Conservation (phyloP, 2,329 filamentous ascomycete genomes). For the Juglanconis oblonga region DNA sequence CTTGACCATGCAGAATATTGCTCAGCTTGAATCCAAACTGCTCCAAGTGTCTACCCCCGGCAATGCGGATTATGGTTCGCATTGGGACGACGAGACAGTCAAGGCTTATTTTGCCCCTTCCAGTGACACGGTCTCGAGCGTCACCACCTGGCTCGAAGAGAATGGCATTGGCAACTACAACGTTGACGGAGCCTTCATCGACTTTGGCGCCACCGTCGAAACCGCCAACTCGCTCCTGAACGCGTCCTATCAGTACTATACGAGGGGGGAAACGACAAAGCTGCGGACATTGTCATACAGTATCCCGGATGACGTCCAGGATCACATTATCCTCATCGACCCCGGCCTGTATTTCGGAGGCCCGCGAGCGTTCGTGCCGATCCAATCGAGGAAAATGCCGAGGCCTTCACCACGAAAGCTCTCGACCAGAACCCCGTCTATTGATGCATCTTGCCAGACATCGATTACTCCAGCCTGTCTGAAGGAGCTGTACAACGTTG, state of each 20-base stretch:
- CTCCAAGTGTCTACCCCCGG: slow-evolving; percentile 23
- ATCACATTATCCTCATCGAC: slow-evolving; percentile 8
- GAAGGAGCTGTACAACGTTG: slow-evolving; percentile 44
- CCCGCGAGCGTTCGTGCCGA: slow-evolving; percentile 3
- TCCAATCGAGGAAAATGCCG: not conserved
- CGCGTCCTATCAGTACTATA: slow-evolving; percentile 27
- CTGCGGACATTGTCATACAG: slow-evolving; percentile 14
- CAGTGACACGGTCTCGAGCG: slow-evolving; percentile 14
- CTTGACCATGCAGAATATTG: slow-evolving; percentile 7
- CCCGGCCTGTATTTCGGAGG: slow-evolving; percentile 20
- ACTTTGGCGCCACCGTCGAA: slow-evolving; percentile 32
- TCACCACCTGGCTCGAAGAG: slow-evolving; percentile 21
- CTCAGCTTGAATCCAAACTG: slow-evolving; percentile 20
- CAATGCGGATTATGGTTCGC: slow-evolving; percentile 23
- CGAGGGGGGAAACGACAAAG: slow-evolving; percentile 25
- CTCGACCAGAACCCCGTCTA: not conserved
- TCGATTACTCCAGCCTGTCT: slow-evolving; percentile 42
- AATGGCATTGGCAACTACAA: slow-evolving; percentile 22
- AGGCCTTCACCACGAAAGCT: not conserved
- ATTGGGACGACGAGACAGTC: slow-evolving; percentile 21
- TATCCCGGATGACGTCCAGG: slow-evolving; percentile 7
- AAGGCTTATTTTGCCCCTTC: slow-evolving; percentile 21
- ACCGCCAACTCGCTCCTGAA: slow-evolving; percentile 27
- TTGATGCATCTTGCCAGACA: slow-evolving; percentile 26
- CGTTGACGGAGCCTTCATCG: slow-evolving; percentile 36